Percentiles rank a stretch among this genome's conserved stretches.
Conservation (phyloP, 2,329 filamentous ascomycete species). For the Epichloe sylvatica region DNA sequence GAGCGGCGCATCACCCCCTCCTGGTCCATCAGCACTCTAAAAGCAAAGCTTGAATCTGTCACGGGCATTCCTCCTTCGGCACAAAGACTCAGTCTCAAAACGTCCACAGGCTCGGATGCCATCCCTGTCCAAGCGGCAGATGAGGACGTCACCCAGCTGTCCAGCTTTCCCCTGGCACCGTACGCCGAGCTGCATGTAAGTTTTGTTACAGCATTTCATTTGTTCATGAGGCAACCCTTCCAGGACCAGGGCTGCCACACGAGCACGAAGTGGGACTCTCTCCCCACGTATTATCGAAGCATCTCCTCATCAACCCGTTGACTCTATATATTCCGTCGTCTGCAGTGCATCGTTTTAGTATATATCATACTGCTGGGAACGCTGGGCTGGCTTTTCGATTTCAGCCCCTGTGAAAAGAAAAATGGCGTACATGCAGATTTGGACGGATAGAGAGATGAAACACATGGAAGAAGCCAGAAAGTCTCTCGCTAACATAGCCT, state of each 20-base stretch:
- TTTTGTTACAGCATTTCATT: slow-evolving; percentile 18
- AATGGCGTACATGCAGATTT: background rate
- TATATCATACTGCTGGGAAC: background rate
- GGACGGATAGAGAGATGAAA: background rate
- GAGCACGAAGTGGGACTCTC: background rate
- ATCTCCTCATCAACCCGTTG: background rate
- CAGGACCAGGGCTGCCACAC: slow-evolving; percentile 1
- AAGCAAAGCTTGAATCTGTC: slow-evolving; percentile 77
- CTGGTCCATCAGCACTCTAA: slow-evolving; percentile 77
- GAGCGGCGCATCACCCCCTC: slow-evolving; percentile 86
- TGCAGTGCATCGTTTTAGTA: background rate
- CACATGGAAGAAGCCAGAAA: background rate
- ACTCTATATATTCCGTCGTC: background rate
- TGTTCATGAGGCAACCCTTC: slow-evolving; percentile 5
- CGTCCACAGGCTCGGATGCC: slow-evolving; percentile 37
- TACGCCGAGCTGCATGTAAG: slow-evolving; percentile 73
- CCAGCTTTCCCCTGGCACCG: slow-evolving; percentile 50
- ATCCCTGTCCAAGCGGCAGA: slow-evolving; percentile 54
- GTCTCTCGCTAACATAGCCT: slow-evolving; percentile 15
- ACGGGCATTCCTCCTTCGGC: slow-evolving; percentile 75
- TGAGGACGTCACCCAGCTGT: slow-evolving; percentile 56
- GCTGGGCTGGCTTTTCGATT: background rate
- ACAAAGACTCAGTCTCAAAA: slow-evolving; percentile 62
- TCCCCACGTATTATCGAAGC: background rate
- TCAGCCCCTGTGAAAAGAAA: background rate